Base-by-base conservation (phyloP, 176 grass and related monocot genomes). In the Musa itinerans region DNA sequence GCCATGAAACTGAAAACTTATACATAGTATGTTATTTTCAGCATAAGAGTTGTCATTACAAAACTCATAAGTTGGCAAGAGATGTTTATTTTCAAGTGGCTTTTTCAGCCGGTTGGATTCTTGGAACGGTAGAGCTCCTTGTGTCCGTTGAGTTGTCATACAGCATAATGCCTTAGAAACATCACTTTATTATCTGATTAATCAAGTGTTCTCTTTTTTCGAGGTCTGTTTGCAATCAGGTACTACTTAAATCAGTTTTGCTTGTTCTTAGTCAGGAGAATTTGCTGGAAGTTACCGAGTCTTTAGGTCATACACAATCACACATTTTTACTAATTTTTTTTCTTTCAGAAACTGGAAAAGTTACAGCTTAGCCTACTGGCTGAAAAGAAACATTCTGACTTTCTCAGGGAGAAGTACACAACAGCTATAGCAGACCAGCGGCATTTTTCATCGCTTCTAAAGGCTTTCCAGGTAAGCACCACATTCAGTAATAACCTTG, bases 391-490 rank as follows among this genome's bases (percentile, higher is more conserved):
- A 71, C 26, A 24, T 63, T 62, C n/a, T 5, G 16, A 17, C 26
- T 67, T 55, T 74, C 59, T 76, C 24, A 73, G 58, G 76, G 80
- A 79, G 43, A 76, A 82, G 76, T 72, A 72, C 59, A 10, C 9
- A 50, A 34, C 72, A 25, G 75, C 75, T 75, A 12, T 54, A 54
- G 11, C 66, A 49, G 81, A 83, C 21, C 73, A 74, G 57, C 82
- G 54, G 16, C 56, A 70, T 20, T 70, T 70, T 76, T 77, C 80
- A 67, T 55, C 17, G 66, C 82, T 80, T 78, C 56, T 83, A 51
- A 72, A 79, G 74, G 65, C 55, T 76, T 81, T 74, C 20, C 63
- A 53, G 71, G 52, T 63, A 62, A 68, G 52, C 9, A 59, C 50
- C 54, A 50, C 27, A 50, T 50, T 62, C 4, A 59, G 25, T 14